These are phyloP conservation scores for Candida fluviatilis DNA, from an alignment of 805 yeast species.

Conservation along the genomic window DNA sequence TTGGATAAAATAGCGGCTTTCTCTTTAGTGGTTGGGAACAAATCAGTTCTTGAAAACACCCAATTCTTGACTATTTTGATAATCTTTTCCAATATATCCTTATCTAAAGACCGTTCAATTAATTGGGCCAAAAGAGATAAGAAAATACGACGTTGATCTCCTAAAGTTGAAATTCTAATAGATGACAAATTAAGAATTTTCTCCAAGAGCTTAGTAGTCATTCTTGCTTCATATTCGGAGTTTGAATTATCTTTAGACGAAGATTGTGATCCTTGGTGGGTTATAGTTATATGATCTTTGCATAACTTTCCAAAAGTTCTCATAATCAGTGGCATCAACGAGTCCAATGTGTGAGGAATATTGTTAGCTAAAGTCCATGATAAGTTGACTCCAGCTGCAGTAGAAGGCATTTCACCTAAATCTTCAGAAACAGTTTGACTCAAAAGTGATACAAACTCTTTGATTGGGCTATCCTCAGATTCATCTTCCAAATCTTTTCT, in stretches of 20 bases:
- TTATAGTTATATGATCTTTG: conserved; percentile 74
- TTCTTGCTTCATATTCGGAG: conserved; percentile 69
- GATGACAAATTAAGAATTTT: conserved; percentile 75
- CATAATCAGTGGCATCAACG: conserved; percentile 72
- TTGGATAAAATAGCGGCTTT: conserved; percentile 91
- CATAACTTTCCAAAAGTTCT: conserved; percentile 85
- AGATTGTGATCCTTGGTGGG: conserved; percentile 45
- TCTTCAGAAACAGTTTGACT: conserved; percentile 76
- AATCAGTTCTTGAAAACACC: conserved; percentile 80
- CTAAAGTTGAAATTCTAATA: conserved; percentile 76
- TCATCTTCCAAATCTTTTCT: conserved; percentile 39
- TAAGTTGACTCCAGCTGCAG: conserved; percentile 81
- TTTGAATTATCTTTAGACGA: conserved; percentile 27
- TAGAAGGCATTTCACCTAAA: conserved; percentile 65
- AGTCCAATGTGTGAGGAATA: conserved; percentile 70
- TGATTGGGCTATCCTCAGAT: conserved; percentile 59
- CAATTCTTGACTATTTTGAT: conserved; percentile 77
- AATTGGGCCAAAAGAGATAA: conserved; percentile 81
- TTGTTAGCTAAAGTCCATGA: conserved; percentile 78
- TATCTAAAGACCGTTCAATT: conserved; percentile 83
- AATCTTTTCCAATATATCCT: conserved; percentile 67
- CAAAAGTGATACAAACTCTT: conserved; percentile 56
- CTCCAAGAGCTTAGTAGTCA: conserved; percentile 72
- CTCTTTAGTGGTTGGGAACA: conserved; percentile 92
- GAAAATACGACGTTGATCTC: conserved; percentile 90